Conservation (phyloP, 768 basidiomycete species). For the Austroboletus eburneus region DNA sequence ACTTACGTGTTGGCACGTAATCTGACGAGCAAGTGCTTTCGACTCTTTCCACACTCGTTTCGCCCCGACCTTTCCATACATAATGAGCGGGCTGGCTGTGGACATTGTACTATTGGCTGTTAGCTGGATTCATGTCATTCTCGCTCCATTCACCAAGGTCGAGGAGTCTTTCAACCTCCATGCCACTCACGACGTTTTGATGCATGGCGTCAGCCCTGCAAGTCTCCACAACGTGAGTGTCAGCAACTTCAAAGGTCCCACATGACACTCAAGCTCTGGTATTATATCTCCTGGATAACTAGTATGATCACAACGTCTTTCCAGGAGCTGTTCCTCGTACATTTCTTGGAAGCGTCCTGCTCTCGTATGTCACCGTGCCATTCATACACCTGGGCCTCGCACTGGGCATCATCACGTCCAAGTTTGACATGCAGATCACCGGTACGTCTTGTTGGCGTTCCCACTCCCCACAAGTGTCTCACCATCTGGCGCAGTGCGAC, state of each 20-base stretch:
- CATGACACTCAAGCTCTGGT: conserved; percentile 6
- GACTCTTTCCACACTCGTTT: background rate
- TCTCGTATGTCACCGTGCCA: conserved; percentile 57
- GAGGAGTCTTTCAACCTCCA: conserved; percentile 97
- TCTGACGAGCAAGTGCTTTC: too few species aligned
- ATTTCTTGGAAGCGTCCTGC: conserved; percentile 71
- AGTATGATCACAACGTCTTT: conserved; percentile 91
- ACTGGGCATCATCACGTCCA: conserved; percentile 45
- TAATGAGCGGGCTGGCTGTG: conserved; percentile 27
- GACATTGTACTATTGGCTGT: conserved; percentile 50
- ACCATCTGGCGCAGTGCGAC: conserved; percentile 57
- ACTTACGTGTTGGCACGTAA: too few species aligned
- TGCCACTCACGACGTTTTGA: conserved; percentile 81
- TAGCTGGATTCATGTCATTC: conserved; percentile 63
- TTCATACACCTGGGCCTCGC: conserved; percentile 39
- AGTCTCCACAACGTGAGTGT: conserved; percentile 47
- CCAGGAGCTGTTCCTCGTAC: conserved; percentile 88
- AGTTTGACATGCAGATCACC: conserved; percentile 67
- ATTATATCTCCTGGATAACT: background rate
- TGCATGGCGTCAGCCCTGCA: conserved; percentile 55
- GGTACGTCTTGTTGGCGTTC: conserved; percentile 40
- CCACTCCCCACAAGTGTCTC: background rate
- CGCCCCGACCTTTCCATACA: background rate
- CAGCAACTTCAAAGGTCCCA: background rate
- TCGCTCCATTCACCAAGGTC: conserved; percentile 91